phyloP scores from a whole-genome alignment of 2,329 filamentous ascomycete genomes.

The Botrytis aclada region DNA sequence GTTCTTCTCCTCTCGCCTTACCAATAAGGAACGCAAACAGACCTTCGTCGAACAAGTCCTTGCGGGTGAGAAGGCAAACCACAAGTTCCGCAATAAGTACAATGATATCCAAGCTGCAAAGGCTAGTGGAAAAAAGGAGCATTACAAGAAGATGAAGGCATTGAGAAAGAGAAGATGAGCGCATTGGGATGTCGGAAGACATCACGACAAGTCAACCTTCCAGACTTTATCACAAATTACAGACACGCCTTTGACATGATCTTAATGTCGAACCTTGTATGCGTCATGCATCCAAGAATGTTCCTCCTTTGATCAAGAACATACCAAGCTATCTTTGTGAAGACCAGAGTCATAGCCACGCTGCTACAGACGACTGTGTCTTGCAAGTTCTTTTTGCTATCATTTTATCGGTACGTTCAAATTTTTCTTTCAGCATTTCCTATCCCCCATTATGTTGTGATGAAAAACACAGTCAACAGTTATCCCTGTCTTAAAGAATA shows the following conservation, averaged over 20 bases:
- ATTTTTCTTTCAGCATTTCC: not conserved
- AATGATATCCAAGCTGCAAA: constrained; percentile 78
- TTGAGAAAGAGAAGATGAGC: constrained; percentile 27
- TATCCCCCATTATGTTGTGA: constrained; percentile 4
- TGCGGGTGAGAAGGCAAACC: constrained; percentile 59
- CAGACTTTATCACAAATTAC: not conserved
- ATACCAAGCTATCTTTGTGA: not conserved
- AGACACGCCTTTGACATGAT: not conserved
- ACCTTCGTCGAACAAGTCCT: constrained; percentile 86
- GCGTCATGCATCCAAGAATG: not conserved
- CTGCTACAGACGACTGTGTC: not conserved
- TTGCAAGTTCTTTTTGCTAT: not conserved
- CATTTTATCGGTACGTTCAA: constrained; percentile 8
- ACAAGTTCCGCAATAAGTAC: constrained; percentile 85
- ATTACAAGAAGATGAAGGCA: constrained; percentile 76
- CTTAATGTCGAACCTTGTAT: not conserved
- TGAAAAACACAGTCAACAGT: constrained; percentile 22
- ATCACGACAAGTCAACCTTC: not conserved
- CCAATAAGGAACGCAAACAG: constrained; percentile 82
- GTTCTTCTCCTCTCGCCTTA: constrained; percentile 75
- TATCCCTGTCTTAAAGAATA: constrained; percentile 21
- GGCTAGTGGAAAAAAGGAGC: constrained; percentile 81
- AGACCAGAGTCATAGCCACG: not conserved
- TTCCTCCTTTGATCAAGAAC: not conserved
- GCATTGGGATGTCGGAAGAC: not conserved